Conservation (phyloP, 192 early-diverging fungal genomes). For the Coemansia sp. region DNA sequence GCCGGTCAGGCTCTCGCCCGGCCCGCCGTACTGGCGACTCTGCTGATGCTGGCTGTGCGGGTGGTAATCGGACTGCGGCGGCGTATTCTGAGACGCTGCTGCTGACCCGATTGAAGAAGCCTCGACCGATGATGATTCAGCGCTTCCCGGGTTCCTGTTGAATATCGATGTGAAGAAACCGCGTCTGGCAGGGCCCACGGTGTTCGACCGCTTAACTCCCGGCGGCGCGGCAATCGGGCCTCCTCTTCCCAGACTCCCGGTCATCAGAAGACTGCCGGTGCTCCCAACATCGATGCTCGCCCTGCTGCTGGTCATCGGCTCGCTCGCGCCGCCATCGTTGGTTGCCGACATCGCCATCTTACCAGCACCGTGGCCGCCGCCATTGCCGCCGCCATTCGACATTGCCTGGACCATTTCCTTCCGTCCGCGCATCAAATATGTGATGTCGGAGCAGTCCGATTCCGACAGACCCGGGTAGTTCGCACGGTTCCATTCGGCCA, state of each 20-base stretch:
- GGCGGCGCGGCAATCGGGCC: conserved; percentile 10
- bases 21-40: conserved; percentile 3
- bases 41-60: not conserved
- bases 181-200: conserved; percentile 37
- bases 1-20: not conserved
- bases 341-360: conserved; percentile 18
- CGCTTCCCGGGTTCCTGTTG: conserved; percentile 3
- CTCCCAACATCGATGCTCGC: conserved; percentile 46
- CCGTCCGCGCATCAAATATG: conserved; percentile 46
- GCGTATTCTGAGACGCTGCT: not conserved
- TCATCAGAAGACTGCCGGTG: conserved; percentile 4
- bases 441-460: conserved; percentile 31
- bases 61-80: not conserved
- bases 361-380: no score
- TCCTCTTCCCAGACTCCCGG: not conserved
- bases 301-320: conserved; percentile 13
- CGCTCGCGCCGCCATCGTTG: not conserved
- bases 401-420: conserved; percentile 49
- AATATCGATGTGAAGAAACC: conserved; percentile 38
- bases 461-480: conserved; percentile 27
- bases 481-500: conserved; percentile 52
- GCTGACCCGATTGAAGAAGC: not conserved
- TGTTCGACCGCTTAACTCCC: conserved; percentile 46
- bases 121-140: not conserved
- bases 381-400: conserved; percentile 14